Percentiles rank a stretch among this genome's conserved stretches.
Evolutionary conservation across 306 rosid genomes (phyloP).

Genomic region (Oemleria cerasiformis): DNA sequence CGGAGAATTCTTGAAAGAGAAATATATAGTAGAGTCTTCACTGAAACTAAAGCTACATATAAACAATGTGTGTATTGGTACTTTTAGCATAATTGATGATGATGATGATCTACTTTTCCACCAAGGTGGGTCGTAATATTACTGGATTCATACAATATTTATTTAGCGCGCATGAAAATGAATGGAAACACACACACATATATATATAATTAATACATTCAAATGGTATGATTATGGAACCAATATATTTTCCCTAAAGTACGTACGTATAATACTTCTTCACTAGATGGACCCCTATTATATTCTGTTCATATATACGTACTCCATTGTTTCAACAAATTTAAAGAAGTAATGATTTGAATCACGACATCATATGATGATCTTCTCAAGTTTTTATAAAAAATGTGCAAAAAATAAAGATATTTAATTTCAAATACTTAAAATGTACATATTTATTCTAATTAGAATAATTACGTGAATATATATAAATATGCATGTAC

Average conservation of each 20-base stretch:
- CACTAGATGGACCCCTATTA: constrained; percentile 10
- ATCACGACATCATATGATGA: neutral
- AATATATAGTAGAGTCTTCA: neutral
- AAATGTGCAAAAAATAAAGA: no score
- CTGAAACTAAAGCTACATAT: constrained; percentile 1
- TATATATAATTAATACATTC: neutral
- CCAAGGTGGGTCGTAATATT: constrained; percentile 23
- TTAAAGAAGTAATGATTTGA: neutral
- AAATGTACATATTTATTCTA: no score
- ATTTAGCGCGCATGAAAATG: neutral
- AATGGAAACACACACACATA: constrained; percentile 7
- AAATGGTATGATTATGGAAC: neutral
- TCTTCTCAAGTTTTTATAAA: constrained; percentile 3
- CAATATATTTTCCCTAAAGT: constrained; percentile 24
- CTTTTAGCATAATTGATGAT: constrained; percentile 28
- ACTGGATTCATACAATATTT: neutral
- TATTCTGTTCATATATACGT: constrained; percentile 5
- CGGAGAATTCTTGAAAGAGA: neutral
- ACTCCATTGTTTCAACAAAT: neutral
- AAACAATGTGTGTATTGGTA: neutral
- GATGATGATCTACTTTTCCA: constrained; percentile 29
- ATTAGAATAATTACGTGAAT: no score
- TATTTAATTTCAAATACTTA: no score
- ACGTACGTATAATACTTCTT: neutral
- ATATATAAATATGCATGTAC: no score